Conservation (phyloP, 805 yeast species). For the Schwanniomyces yamadae region DNA sequence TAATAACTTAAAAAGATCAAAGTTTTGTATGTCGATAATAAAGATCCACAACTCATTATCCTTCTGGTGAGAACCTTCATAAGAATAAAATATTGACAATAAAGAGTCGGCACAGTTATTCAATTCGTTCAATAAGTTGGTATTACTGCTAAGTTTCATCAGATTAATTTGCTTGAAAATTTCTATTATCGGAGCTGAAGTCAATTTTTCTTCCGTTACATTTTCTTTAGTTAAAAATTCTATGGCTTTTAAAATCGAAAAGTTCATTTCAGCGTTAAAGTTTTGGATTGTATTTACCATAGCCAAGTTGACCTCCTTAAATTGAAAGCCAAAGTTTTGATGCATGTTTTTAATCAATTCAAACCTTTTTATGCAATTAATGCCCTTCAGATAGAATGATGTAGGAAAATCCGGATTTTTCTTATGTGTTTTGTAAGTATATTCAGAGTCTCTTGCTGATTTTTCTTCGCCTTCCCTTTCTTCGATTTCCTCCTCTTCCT, state of each 20-base stretch:
- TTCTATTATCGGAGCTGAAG: slow-evolving; percentile 4
- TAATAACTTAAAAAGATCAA: slow-evolving; percentile 6
- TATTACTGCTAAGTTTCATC: slow-evolving; percentile 1
- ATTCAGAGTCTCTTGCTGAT: neutral
- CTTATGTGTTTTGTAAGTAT: slow-evolving; percentile 4
- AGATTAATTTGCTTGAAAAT: slow-evolving; percentile 1
- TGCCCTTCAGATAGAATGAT: slow-evolving; percentile 13
- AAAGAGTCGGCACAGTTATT: slow-evolving; percentile 1
- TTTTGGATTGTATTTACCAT: slow-evolving; percentile 8
- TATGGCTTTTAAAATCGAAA: slow-evolving; percentile 4
- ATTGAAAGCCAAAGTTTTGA: slow-evolving; percentile 10
- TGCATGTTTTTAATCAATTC: slow-evolving; percentile 7
- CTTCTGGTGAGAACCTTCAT: neutral
- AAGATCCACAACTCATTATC: slow-evolving; percentile 9
- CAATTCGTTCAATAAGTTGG: slow-evolving; percentile 1
- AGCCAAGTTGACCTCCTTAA: slow-evolving; percentile 11
- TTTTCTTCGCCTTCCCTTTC: neutral
- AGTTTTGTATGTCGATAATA: slow-evolving; percentile 7
- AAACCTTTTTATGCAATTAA: slow-evolving; percentile 10
- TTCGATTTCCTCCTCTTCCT: neutral
- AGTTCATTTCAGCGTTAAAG: slow-evolving; percentile 3
- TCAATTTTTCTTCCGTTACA: slow-evolving; percentile 3
- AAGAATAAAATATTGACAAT: slow-evolving; percentile 5
- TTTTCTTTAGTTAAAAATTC: slow-evolving; percentile 2
- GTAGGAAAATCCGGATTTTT: slow-evolving; percentile 6